A percentile compares a stretch with the other conserved stretches of the same genome.
These are phyloP conservation scores for Talaromyces sp. DNA, from an alignment of 2,329 filamentous ascomycete genomes.

Conservation along the genomic window DNA sequence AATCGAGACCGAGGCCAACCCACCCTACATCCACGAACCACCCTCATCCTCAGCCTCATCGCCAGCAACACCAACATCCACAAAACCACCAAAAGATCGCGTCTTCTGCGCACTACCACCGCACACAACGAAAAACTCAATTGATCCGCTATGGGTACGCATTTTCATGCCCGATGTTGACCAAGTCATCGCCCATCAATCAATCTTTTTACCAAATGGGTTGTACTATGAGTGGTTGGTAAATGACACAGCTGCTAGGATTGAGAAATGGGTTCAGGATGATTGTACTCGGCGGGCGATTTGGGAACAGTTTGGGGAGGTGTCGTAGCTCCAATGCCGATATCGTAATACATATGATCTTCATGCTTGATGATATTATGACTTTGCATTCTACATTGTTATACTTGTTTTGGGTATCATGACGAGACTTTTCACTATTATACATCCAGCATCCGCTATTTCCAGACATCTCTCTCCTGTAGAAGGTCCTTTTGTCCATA, in stretches of 20 bases:
- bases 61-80: slow-evolving; percentile 15
- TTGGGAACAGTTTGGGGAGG: slow-evolving; percentile 11
- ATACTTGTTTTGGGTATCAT: neutral
- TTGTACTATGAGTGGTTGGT: slow-evolving; percentile 74
- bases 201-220: slow-evolving; percentile 68
- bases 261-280: slow-evolving; percentile 64
- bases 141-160: slow-evolving; percentile 71
- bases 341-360: too few relatives aligned
- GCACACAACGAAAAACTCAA: slow-evolving; percentile 23
- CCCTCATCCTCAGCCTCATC: neutral
- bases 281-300: slow-evolving; percentile 22
- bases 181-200: slow-evolving; percentile 81
- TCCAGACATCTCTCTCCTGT: slow-evolving; percentile 64
- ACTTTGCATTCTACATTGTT: neutral
- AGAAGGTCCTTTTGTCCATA: slow-evolving; percentile 88
- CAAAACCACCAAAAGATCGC: slow-evolving; percentile 53
- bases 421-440: slow-evolving; percentile 9
- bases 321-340: too few relatives aligned
- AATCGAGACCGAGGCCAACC: neutral
- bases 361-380: neutral
- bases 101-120: slow-evolving; percentile 75
- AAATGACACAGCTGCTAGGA: slow-evolving; percentile 67
- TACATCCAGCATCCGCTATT: slow-evolving; percentile 21
- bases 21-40: slow-evolving; percentile 1
- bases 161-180: slow-evolving; percentile 81